Conservation (phyloP, 108 stramenopile genomes). For the Nannochloropsis granulata region DNA sequence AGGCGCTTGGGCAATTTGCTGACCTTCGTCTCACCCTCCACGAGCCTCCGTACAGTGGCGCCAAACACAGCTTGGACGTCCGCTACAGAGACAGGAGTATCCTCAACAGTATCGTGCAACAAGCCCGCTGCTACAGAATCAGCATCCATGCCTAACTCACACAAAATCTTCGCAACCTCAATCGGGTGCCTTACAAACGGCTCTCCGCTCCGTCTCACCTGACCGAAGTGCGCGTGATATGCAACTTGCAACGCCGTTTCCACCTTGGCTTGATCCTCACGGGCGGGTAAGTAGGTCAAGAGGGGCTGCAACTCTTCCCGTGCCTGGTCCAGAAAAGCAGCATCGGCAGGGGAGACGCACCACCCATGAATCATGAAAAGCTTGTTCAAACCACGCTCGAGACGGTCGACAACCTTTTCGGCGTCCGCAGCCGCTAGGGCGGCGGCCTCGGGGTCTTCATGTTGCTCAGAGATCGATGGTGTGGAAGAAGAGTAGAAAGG, state of each 20-base stretch:
- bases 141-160: slow-evolving; percentile 73
- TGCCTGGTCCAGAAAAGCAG: neutral
- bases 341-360: neutral
- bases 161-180: slow-evolving; percentile 59
- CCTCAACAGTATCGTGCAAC: slow-evolving; percentile 92
- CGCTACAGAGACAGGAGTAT: slow-evolving; percentile 75
- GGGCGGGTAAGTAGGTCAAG: neutral
- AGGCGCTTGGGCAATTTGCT: neutral
- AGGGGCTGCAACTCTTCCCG: neutral
- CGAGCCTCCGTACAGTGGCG: slow-evolving; percentile 56
- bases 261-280: slow-evolving; percentile 12
- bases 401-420: neutral
- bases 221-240: slow-evolving; percentile 61
- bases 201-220: slow-evolving; percentile 72
- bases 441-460: neutral
- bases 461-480: neutral
- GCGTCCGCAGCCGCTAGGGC: neutral
- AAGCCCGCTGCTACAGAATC: slow-evolving; percentile 78
- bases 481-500: neutral
- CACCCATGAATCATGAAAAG: neutral
- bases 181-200: slow-evolving; percentile 88
- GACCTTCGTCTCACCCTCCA: slow-evolving; percentile 76
- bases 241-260: slow-evolving; percentile 24
- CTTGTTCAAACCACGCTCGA: neutral
- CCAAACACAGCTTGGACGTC: slow-evolving; percentile 80